A percentile compares a stretch with the other conserved stretches of the same genome.
Conservation (phyloP, 768 basidiomycete species). For the Amyloporia xantha region DNA sequence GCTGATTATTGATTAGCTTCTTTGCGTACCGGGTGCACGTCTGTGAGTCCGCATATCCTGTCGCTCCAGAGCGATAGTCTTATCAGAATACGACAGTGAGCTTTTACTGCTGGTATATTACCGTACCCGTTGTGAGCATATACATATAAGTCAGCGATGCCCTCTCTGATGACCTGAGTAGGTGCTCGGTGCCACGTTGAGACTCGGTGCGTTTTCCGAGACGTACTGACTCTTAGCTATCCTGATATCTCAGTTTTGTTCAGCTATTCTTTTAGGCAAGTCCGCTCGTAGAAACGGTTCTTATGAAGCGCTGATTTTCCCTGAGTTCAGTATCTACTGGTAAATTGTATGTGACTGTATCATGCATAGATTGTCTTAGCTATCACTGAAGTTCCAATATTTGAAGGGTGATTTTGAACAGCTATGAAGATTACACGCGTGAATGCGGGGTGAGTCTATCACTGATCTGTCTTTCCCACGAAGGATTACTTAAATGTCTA, state of each 20-base stretch:
- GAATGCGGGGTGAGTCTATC: background rate
- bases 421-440: background rate
- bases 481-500: background rate
- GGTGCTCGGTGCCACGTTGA: background rate
- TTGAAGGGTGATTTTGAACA: constrained; percentile 6
- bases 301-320: background rate
- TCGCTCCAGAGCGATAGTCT: too few species aligned
- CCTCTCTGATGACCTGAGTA: too few species aligned
- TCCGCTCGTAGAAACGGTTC: too few species aligned
- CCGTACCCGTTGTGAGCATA: background rate
- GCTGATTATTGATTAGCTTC: too few species aligned
- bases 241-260: too few species aligned
- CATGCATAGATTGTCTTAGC: background rate
- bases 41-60: too few species aligned
- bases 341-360: background rate
- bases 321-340: background rate
- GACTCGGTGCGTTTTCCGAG: background rate
- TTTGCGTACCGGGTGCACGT: background rate
- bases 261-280: too few species aligned
- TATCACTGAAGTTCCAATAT: background rate
- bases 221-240: too few species aligned
- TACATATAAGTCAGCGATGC: too few species aligned
- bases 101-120: background rate
- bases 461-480: constrained; percentile 2
- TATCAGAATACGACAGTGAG: too few species aligned